Conservation (phyloP, 495 filamentous ascomycete species). For the Emericellopsis terricola region DNA sequence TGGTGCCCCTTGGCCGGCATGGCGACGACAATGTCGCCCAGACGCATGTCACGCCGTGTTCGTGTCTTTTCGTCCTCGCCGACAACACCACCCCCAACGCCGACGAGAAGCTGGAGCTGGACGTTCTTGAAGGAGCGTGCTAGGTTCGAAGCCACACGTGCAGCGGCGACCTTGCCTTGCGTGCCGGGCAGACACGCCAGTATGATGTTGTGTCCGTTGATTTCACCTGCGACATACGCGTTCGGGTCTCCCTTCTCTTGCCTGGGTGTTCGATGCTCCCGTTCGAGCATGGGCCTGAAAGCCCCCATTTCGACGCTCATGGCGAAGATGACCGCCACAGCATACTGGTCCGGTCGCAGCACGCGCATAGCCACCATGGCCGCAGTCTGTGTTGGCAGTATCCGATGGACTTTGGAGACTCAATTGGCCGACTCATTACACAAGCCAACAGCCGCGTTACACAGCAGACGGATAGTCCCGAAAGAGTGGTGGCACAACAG, state of each 20-base stretch:
- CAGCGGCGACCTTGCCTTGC: not conserved
- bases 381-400: too few relatives aligned
- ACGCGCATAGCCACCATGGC: too few relatives aligned
- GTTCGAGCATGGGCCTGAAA: not conserved
- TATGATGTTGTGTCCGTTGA: not conserved
- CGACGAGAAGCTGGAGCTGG: not conserved
- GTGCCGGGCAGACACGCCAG: not conserved
- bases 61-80: too few relatives aligned
- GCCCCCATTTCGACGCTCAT: not conserved
- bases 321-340: too few relatives aligned
- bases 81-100: not conserved
- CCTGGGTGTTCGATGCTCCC: too few relatives aligned
- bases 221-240: not conserved
- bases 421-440: too few relatives aligned
- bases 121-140: not conserved
- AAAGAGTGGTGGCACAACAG: too few relatives aligned
- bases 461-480: too few relatives aligned
- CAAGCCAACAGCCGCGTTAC: too few relatives aligned
- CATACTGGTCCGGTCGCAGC: too few relatives aligned
- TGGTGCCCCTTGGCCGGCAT: slow-evolving; percentile 5
- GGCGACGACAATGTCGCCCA: slow-evolving; percentile 20
- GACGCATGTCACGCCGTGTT: slow-evolving; percentile 22
- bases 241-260: not conserved
- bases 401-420: too few relatives aligned
- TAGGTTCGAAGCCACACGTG: not conserved